phyloP scores from a whole-genome alignment of 306 rosid genomes.

The Crotalaria pallida region DNA sequence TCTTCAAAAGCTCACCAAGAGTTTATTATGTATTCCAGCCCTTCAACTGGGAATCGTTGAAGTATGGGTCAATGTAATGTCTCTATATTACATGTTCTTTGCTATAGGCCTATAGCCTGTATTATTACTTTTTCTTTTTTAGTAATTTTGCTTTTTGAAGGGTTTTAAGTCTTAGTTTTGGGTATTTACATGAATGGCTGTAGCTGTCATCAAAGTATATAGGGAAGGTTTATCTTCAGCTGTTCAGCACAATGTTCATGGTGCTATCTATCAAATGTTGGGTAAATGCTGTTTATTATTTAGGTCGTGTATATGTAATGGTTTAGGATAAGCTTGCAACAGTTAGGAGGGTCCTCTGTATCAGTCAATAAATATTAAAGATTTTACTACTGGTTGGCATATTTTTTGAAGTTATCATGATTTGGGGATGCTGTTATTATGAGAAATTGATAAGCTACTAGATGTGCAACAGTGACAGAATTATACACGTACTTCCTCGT shows the following conservation, averaged over 20 bases:
- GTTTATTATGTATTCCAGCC: constrained; percentile 73
- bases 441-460: neutral
- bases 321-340: constrained; percentile 10
- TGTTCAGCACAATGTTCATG: constrained; percentile 10
- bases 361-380: constrained; percentile 22
- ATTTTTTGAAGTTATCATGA: neutral
- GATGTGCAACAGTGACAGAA: neutral
- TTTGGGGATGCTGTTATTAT: neutral
- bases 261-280: constrained; percentile 16
- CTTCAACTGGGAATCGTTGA: constrained; percentile 81
- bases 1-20: constrained; percentile 87
- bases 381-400: neutral
- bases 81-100: constrained; percentile 9
- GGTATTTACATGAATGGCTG: constrained; percentile 22
- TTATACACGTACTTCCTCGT: no score
- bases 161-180: constrained; percentile 13
- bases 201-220: constrained; percentile 1
- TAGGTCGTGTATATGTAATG: constrained; percentile 8
- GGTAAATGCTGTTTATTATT: neutral
- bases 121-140: neutral
- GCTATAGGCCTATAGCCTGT: constrained; percentile 19
- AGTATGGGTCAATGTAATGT: constrained; percentile 64
- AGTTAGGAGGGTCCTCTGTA: constrained; percentile 19
- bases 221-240: neutral
- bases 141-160: neutral